Evolutionary conservation across 768 basidiomycete species (phyloP), one percentile per base, ranked within the genome.

Genomic region (Lactifluus volemus): DNA sequence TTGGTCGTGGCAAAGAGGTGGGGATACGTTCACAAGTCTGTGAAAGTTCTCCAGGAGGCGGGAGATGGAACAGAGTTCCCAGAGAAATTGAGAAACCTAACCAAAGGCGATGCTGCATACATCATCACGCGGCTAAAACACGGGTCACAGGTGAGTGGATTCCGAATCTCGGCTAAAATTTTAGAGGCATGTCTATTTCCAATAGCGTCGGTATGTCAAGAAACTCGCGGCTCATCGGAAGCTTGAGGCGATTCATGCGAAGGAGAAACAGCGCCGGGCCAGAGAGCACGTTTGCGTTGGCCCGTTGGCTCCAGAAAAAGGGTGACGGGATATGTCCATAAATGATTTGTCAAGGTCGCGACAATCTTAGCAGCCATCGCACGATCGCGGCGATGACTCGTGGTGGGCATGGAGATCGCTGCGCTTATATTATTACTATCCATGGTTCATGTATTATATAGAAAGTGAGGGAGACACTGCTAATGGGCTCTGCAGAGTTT

Each of bases 21-120:
- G 76, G 69, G 71, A 48, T 72, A 63, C 25, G 63, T 55, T 15
- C 45, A 51, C 30, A 64, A 65, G 52, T 57, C 54, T 44, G 61
- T 75, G 63, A 63, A 65, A 53, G 49, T 68, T 58, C 58, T 65
- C 51, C 62, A 44, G 53, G 63, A 64, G n/a, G 55, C 61, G 10
- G 58, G 64, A 17, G 68, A 60, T n/a, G 68, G 68, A 17, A 57
- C 68, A 36, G 49, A 53, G 12, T 67, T 63, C 25, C 70, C 70
- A 9, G 67, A 75, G 34, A 73, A 71, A 48, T 69, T 83, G 5
- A 70, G 67, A 49, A 72, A 60, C 0, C 67, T 94, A 66, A 91
- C 82, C 1, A 92, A 89, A 70, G 92, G 92, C 2, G 79, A 88
- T 64, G 89, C 90, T 32, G 86, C 85, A 0, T 84, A 85, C 64